Evolutionary conservation across 108 stramenopile genomes (phyloP), one percentile per base, ranked within the genome.

Genomic region (Fistulifera pelliculosa): DNA sequence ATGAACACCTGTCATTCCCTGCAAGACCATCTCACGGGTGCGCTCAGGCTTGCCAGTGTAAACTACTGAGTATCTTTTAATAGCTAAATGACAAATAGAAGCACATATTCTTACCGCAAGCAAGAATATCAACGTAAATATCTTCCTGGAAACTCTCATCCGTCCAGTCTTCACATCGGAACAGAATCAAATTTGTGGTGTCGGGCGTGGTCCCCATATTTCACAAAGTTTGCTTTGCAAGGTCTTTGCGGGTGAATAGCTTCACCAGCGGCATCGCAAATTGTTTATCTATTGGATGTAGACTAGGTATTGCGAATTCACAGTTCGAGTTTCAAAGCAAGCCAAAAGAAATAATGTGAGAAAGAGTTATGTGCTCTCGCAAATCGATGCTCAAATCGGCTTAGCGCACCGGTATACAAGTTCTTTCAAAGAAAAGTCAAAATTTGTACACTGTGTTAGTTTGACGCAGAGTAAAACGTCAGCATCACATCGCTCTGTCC

Each of bases 181-280:
- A 55, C 27, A 81, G 59, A 23, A 86, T 77, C 17, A 86, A 48
- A 62, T 86, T 86, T 1, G 80, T 81, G 16, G 80, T 81, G 50
- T 69, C 54, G 16, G 85, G 85, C 22, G 70, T 77, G 0, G 77
- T 81, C 1, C 74, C 85, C 85, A 86, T 21, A 86, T 79, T 7
- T 52, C 41, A 51, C 85, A 86, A 0, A 86, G 58, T 47, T 68
- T 74, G 0, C 69, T 60, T 55, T 86, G 85, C n/a, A 47, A 86
- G 53, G n/a, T 73, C 54, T 8, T 40, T 53, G 14, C 53, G 39
- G 28, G 85, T 77, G 62, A 86, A 86, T 43, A 86, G 50, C 52
- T 79, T 81, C 0, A 86, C 80, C 12, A 86, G 69, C 2, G 85
- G 85, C 85, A 86, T 86, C n/a, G n/a, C n/a, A n/a, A n/a, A n/a